Base-by-base conservation (phyloP, 208 protist genomes). In the Strigomonas galati region DNA sequence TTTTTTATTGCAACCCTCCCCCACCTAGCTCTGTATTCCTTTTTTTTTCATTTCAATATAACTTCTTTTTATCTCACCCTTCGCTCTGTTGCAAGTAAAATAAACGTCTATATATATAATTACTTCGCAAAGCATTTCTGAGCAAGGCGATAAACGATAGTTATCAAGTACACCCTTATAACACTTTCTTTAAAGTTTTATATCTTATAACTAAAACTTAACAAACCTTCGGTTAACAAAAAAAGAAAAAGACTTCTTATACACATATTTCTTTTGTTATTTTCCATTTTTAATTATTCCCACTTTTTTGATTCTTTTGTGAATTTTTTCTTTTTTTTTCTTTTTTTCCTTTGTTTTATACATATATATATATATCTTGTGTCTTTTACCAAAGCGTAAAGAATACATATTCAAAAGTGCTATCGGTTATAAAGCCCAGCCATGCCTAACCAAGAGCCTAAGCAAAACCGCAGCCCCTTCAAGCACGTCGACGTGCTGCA, bases 311-410 rank as follows among this genome's bases (percentile, higher is more conserved):
- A 4, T 10, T 40, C 4, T 40, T 24, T 53, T 27, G 7, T 49
- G 1, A 27, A 59, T 9, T 24, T 57, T 26, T 65, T 55, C 24
- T 55, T 70, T 37, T 56, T 56, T 65, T 60, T 65, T 61, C 43
- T 37, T 35, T 65, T 64, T 52, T 51, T 32, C 19, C n/a, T 58
- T 31, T 40, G 10, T 46, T 52, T 48, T 54, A 35, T 57, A 30
- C 52, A 37, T 60, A 23, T 28, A 0, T 44, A 0, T 73, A 15
- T 7, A 30, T 63, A 27, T 14, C 17, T 59, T 60, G 15, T 51
- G 3, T 51, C 15, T 51, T 51, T 44, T 44, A 44, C 14, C 14
- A 44, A 44, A 44, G 14, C 6, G 9, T 44, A 44, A 44, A 17
- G 9, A 44, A 17, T 14, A 44, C 6, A 44, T 24, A 28, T 21